Percentiles rank a stretch among this genome's conserved stretches.
These are phyloP conservation scores for Petunia hybrid DNA, from an alignment of 305 asterid genomes.

Conservation along the genomic window DNA sequence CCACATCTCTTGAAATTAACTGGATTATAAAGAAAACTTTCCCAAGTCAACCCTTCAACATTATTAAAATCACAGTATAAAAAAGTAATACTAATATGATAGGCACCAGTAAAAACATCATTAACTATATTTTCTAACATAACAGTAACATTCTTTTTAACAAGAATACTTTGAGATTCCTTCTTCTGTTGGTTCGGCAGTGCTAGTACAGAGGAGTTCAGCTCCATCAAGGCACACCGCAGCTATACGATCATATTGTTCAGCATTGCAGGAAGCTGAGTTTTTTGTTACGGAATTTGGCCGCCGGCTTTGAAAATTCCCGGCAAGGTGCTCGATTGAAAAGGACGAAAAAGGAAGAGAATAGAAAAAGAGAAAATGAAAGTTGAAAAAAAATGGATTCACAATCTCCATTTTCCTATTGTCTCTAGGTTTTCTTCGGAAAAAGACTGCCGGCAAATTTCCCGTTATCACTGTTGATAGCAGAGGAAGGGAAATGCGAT, in stretches of 20 bases:
- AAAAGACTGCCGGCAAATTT: no score
- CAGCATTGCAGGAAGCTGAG: slow-evolving; percentile 60
- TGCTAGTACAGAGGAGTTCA: slow-evolving; percentile 85
- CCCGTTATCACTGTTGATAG: no score
- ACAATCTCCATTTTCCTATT: no score
- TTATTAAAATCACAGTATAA: slow-evolving; percentile 50
- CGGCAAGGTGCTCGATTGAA: no score
- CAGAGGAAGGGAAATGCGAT: no score
- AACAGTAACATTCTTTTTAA: slow-evolving; percentile 51
- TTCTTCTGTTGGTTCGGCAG: slow-evolving; percentile 64
- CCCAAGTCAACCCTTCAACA: background rate
- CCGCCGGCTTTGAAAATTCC: no score
- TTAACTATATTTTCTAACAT: slow-evolving; percentile 84
- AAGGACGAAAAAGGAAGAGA: no score
- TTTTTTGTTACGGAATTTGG: no score
- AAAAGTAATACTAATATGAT: slow-evolving; percentile 62
- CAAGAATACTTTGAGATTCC: slow-evolving; percentile 77
- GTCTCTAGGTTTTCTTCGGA: no score
- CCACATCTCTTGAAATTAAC: background rate
- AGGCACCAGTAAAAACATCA: slow-evolving; percentile 66
- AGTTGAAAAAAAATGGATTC: no score
- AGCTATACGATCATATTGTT: slow-evolving; percentile 78
- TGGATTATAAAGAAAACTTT: background rate
- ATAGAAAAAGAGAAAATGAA: no score
- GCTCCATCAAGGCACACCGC: slow-evolving; percentile 80